Base-by-base conservation (phyloP, 2,329 filamentous ascomycete species). In the Gaeumannomyces tritici region DNA sequence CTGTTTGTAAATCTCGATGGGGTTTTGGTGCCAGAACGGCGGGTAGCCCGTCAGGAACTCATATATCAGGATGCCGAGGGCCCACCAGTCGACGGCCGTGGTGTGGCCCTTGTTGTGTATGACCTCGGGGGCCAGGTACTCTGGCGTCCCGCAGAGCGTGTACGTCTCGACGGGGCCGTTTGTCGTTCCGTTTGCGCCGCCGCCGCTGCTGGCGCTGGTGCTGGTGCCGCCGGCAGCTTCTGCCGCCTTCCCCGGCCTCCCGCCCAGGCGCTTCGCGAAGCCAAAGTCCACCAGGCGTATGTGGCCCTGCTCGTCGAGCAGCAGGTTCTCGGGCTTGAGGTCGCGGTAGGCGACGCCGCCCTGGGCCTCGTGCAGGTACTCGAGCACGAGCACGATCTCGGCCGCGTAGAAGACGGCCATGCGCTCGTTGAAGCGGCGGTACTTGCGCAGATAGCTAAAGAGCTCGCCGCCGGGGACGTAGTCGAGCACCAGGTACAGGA, bases 81-180 rank as follows among this genome's bases (percentile, higher is more conserved):
- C 90, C 90, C 90, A 93, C 90, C 90, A 93, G 77, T 93, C 90
- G 47, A 93, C 90, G 18, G 90, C 89, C 2, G 84, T 86, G 3
- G 84, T 87, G 70, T 89, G 86, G 15, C 89, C 90, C 71, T 90
- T 91, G 72, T 91, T 92, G 67, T 91, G 85, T 67, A 93, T 93
- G 55, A 93, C 90, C 76, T 93, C 90, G 6, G 90, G 90, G 2
- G 90, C 90, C 57, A 93, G 84, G 73, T 93, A 93, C 71, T 93
- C 90, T 57, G 90, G 90, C 1, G 90, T 93, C 60, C 90, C 90
- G 74, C 90, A 93, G 31, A 93, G 81, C 3, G 90, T 93, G 70
- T 93, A 93, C 7, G 90, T 93, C 75, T 93, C 89, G 60, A 80
- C 78, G 7, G 80, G 78, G 35, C 60, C 60, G 31, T 58, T 58